phyloP scores from a whole-genome alignment of 805 yeast genomes.

The Hanseniaspora opuntiae region DNA sequence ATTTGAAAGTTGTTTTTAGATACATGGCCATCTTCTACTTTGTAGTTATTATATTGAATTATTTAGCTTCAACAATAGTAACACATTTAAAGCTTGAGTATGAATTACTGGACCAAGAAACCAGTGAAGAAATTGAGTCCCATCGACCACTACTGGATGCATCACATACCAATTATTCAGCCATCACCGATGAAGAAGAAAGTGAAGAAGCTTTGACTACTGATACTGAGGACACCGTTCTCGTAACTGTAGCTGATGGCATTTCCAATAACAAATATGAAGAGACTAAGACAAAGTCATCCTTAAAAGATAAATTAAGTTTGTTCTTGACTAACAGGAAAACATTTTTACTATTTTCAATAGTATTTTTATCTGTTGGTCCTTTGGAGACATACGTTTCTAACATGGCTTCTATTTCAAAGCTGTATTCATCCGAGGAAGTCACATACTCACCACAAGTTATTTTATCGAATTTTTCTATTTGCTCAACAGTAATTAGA shows the following conservation, averaged over 20 bases:
- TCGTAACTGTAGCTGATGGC: conserved; percentile 18
- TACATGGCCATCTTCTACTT: conserved; percentile 42
- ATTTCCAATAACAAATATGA: conserved; percentile 17
- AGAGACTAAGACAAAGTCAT: too few species aligned
- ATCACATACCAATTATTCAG: conserved; percentile 18
- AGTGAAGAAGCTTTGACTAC: conserved; percentile 17
- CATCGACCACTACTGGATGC: conserved; percentile 21
- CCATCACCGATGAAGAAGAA: conserved; percentile 22
- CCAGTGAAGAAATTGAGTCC: conserved; percentile 18
- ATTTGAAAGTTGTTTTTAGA: conserved; percentile 40
- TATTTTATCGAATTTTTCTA: conserved; percentile 13
- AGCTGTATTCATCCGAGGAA: conserved; percentile 18
- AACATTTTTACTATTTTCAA: conserved; percentile 34
- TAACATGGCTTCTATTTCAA: conserved; percentile 64
- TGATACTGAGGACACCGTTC: background rate
- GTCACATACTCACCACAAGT: conserved; percentile 17
- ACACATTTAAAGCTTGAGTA: conserved; percentile 29
- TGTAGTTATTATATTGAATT: conserved; percentile 43
- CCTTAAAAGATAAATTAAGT: conserved; percentile 13
- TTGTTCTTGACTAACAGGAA: conserved; percentile 12
- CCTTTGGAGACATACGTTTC: conserved; percentile 76
- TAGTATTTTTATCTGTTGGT: conserved; percentile 60
- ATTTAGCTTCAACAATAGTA: conserved; percentile 52
- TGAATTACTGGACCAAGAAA: conserved; percentile 3
- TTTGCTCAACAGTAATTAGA: conserved; percentile 51